phyloP scores from a whole-genome alignment of 768 basidiomycete genomes.

The Sistotremastrum niveocremeum region DNA sequence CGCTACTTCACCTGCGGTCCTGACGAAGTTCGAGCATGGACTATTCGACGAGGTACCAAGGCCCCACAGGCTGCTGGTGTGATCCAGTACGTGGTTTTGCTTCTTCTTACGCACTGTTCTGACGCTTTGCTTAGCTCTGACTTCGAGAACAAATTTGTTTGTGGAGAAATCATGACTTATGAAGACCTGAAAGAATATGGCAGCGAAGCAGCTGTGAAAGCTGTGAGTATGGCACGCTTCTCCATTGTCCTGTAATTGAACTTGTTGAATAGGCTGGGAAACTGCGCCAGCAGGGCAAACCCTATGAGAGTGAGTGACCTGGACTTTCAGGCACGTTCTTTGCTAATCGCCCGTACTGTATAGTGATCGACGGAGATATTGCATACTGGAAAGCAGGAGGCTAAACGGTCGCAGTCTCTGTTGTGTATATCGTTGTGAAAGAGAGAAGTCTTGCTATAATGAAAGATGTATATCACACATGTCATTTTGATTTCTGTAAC shows the following conservation, averaged over 20 bases:
- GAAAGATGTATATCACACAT: too few relatives aligned
- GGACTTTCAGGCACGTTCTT: not conserved
- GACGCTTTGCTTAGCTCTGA: constrained; percentile 46
- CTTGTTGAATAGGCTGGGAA: constrained; percentile 46
- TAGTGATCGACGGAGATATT: constrained; percentile 82
- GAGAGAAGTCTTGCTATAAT: too few relatives aligned
- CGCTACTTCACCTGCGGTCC: constrained; percentile 97
- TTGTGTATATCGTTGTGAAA: not conserved
- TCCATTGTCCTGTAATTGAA: not conserved
- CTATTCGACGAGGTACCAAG: constrained; percentile 84
- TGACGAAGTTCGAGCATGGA: constrained; percentile 96
- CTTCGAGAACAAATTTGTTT: constrained; percentile 96
- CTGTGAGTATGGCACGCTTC: constrained; percentile 24
- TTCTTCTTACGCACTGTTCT: not conserved
- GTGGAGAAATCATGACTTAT: constrained; percentile 92
- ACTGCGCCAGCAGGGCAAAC: constrained; percentile 90
- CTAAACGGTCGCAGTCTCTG: constrained; percentile 8
- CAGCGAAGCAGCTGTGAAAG: constrained; percentile 83
- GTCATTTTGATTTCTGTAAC: too few relatives aligned
- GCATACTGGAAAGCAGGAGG: constrained; percentile 83
- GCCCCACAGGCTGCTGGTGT: constrained; percentile 97
- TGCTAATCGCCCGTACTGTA: constrained; percentile 3
- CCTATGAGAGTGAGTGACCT: constrained; percentile 70
- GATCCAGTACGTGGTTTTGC: constrained; percentile 58
- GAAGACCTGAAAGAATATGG: constrained; percentile 86